Evolutionary conservation across 208 protist species (phyloP).

Genomic region (Crithidia expoeki): DNA sequence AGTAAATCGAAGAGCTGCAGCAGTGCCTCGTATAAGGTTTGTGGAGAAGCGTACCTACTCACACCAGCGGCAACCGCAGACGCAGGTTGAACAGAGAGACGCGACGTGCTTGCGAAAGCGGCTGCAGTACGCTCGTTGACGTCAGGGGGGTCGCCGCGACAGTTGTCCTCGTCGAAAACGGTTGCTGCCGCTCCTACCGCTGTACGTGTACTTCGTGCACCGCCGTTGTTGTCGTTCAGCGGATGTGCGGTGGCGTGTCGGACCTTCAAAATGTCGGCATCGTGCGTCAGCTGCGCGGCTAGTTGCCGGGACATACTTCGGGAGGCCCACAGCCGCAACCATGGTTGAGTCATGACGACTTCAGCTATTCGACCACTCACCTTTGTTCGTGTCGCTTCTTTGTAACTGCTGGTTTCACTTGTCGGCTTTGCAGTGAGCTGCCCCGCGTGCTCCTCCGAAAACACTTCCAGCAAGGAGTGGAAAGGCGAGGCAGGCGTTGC

Average conservation of each 20-base stretch:
- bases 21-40: conserved; percentile 16
- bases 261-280: conserved; percentile 6
- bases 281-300: conserved; percentile 17
- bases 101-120: no score
- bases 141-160: not conserved
- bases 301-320: not conserved
- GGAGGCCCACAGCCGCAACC: conserved; percentile 1
- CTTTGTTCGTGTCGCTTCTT: not conserved
- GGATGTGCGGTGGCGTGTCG: no score
- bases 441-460: not conserved
- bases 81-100: not conserved
- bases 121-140: not conserved
- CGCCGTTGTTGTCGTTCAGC: not conserved
- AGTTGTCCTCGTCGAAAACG: not conserved
- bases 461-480: not conserved
- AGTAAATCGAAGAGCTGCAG: conserved; percentile 23
- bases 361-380: not conserved
- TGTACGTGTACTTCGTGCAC: not conserved
- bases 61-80: not conserved
- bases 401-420: not conserved
- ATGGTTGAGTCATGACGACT: not conserved
- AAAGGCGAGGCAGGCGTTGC: conserved; percentile 1
- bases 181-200: no score
- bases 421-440: not conserved
- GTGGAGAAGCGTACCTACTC: not conserved